Percentiles rank a stretch among this genome's conserved stretches.
Conservation (phyloP, 768 basidiomycete species). For the Boletus edulis region DNA sequence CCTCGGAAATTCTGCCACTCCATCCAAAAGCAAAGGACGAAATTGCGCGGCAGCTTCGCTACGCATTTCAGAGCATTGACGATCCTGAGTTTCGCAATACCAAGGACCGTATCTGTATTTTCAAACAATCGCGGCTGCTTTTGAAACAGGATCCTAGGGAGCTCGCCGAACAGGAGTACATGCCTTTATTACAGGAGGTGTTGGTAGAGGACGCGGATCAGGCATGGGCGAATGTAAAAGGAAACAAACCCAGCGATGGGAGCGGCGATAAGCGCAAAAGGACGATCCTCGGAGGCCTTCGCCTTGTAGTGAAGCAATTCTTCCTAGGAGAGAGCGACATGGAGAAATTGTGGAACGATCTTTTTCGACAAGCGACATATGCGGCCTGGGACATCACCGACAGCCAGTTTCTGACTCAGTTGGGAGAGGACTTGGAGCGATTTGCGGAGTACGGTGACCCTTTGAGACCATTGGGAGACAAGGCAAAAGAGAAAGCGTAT, state of each 20-base stretch:
- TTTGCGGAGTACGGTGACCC: neutral
- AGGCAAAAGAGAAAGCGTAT: neutral
- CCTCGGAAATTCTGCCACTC: neutral
- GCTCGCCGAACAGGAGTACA: neutral
- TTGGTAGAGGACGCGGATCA: constrained; percentile 6
- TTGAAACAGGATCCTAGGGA: neutral
- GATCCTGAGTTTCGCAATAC: constrained; percentile 3
- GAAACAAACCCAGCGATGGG: no score
- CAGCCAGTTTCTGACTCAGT: neutral
- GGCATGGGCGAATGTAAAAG: neutral
- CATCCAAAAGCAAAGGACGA: constrained; percentile 15
- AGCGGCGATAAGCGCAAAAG: neutral
- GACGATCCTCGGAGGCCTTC: neutral
- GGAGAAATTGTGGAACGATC: neutral
- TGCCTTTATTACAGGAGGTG: neutral
- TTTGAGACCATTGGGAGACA: neutral
- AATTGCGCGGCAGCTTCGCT: neutral
- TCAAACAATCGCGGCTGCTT: constrained; percentile 1
- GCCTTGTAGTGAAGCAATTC: neutral
- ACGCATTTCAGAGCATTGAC: constrained; percentile 3
- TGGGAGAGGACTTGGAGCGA: neutral
- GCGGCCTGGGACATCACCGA: neutral
- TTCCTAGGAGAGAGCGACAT: neutral
- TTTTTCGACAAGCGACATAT: neutral
- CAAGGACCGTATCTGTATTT: constrained; percentile 17